Conservation (phyloP, 768 basidiomycete species). For the Pisolithus marmoratus region DNA sequence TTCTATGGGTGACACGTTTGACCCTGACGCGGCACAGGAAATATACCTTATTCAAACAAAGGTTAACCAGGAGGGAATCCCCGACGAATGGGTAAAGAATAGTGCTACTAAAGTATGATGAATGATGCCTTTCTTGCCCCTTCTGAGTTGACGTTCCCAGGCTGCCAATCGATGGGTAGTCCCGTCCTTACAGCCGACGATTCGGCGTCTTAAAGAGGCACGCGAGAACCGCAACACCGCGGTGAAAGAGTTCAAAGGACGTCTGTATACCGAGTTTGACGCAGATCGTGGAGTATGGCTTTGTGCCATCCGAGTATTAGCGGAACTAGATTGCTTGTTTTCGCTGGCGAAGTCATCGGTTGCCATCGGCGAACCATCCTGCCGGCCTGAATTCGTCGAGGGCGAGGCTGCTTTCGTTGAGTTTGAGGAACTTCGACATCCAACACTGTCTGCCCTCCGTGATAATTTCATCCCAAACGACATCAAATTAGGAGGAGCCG, state of each 20-base stretch:
- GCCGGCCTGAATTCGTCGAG: slow-evolving; percentile 84
- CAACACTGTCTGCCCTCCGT: slow-evolving; percentile 64
- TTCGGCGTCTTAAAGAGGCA: slow-evolving; percentile 88
- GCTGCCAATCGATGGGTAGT: slow-evolving; percentile 73
- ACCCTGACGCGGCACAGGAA: slow-evolving; percentile 46
- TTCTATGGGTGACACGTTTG: not conserved
- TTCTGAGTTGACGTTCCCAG: slow-evolving; percentile 31
- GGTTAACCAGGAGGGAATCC: slow-evolving; percentile 55
- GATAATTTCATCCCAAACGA: slow-evolving; percentile 91
- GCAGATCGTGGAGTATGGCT: slow-evolving; percentile 76
- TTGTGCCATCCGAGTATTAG: slow-evolving; percentile 75
- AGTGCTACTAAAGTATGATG: slow-evolving; percentile 67
- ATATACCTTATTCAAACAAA: slow-evolving; percentile 84
- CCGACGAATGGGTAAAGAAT: slow-evolving; percentile 78
- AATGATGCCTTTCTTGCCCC: not conserved
- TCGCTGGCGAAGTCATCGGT: slow-evolving; percentile 83
- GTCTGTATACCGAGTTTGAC: slow-evolving; percentile 78
- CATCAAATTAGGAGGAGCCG: slow-evolving; percentile 74
- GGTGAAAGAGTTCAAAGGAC: slow-evolving; percentile 78
- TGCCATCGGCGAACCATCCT: slow-evolving; percentile 92
- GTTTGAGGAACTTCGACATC: slow-evolving; percentile 87
- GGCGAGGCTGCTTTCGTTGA: slow-evolving; percentile 75
- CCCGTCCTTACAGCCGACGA: slow-evolving; percentile 59
- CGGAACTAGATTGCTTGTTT: slow-evolving; percentile 95
- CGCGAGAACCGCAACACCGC: slow-evolving; percentile 78